Evolutionary conservation across 2,329 filamentous ascomycete species (phyloP).

Genomic region (Ophiostoma sp.): DNA sequence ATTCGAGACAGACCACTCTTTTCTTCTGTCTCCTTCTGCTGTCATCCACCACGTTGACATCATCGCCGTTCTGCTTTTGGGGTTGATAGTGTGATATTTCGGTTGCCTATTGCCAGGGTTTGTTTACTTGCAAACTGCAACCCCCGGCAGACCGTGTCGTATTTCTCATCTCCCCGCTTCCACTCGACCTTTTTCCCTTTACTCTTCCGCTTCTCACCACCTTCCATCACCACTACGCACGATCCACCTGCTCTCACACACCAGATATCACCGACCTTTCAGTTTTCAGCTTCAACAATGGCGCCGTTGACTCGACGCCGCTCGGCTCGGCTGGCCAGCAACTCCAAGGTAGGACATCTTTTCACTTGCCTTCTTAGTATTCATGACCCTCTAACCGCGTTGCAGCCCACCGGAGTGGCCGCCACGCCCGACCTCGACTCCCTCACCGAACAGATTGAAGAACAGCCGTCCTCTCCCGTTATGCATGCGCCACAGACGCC

Average conservation of each 20-base stretch:
- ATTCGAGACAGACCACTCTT: neutral
- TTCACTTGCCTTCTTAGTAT: neutral
- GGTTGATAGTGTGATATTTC: neutral
- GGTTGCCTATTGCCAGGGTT: conserved; percentile 13
- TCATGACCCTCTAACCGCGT: neutral
- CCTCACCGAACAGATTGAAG: conserved; percentile 44
- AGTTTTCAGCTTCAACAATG: conserved; percentile 21
- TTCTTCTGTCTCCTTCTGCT: neutral
- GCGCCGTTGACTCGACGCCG: conserved; percentile 38
- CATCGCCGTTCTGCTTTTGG: neutral
- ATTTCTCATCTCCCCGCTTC: neutral
- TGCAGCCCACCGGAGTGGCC: neutral
- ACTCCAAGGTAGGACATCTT: conserved; percentile 39
- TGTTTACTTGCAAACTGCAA: neutral
- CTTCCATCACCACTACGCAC: neutral
- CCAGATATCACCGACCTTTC: neutral
- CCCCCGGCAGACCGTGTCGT: neutral
- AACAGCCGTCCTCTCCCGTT: conserved; percentile 38
- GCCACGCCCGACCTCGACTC: conserved; percentile 41
- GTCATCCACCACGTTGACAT: neutral
- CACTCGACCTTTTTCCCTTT: neutral
- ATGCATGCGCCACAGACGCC: conserved; percentile 54
- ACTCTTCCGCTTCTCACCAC: neutral
- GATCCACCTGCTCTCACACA: neutral
- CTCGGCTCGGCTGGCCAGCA: conserved; percentile 47